Evolutionary conservation across 257 asterid genomes (phyloP), one percentile per base, ranked within the genome.

Genomic region (Salvia splendens): DNA sequence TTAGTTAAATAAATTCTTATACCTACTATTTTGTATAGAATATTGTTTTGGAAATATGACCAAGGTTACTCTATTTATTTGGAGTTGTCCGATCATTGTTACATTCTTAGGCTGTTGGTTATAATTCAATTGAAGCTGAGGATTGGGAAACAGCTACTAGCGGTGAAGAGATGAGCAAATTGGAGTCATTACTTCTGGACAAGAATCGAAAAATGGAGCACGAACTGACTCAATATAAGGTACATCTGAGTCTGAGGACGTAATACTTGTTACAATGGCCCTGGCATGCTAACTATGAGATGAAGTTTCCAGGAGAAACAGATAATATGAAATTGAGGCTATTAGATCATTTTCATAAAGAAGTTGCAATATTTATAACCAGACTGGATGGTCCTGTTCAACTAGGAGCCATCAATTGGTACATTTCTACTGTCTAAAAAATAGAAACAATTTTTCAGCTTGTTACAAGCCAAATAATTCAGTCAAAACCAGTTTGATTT

Each of bases 201-300:
- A 94, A 94, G 85, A 94, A 91, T 86, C 80, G 99, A 68, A 94
- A 94, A 86, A 82, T 94, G 96, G 99, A 94, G 83, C 96, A 94
- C 75, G 96, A 94, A 82, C 77, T 91, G 73, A 94, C 99, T 36
- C 97, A 94, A 60, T 74, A 70, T 78, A 94, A 94, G 96, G 99
- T 91, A 80, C 59, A 68, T 32, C n/a, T n/a, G n/a, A n/a, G n/a
- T 6, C 57, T 3, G 65, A 40, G 53, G 53, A 12, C 56, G 38
- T 73, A 45, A 6, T 46, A 36, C 11, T 33, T 45, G 24, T 28
- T 61, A 24, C 38, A 49, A 40, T 65, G 33, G 62, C 41, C 58
- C 60, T 30, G 8, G 28, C 15, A 17, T 45, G 54, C 35, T 41
- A 32, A 70, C 43, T 32, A 36, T n/a, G 14, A 14, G 40, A 61